Percentiles rank a stretch among this genome's conserved stretches.
Evolutionary conservation across 805 yeast species (phyloP).

Genomic region (Wickerhamiella hasegawae): DNA sequence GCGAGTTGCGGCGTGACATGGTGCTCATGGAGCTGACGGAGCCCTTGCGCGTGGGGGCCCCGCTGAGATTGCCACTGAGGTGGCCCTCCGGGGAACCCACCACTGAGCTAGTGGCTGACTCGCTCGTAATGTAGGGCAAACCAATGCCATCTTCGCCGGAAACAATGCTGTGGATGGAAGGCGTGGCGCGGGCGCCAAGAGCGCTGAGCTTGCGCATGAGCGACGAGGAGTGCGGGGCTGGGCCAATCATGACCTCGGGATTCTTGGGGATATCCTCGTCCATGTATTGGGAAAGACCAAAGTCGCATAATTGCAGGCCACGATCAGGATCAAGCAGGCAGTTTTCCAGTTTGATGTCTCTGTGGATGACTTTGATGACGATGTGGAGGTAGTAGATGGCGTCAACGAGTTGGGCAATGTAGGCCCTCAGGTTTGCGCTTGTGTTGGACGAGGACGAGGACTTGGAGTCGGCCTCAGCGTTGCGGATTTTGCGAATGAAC

Average conservation of each 20-base stretch:
- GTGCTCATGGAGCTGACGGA: neutral
- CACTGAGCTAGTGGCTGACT: neutral
- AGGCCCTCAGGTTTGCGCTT: slow-evolving; percentile 18
- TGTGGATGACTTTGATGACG: slow-evolving; percentile 49
- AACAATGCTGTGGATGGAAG: neutral
- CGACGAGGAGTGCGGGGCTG: neutral
- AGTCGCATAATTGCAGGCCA: slow-evolving; percentile 59
- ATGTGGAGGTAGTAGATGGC: slow-evolving; percentile 53
- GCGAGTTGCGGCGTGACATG: neutral
- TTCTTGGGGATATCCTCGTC: neutral
- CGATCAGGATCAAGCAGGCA: slow-evolving; percentile 37
- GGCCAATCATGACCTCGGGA: neutral
- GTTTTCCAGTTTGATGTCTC: slow-evolving; percentile 72
- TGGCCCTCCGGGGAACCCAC: neutral
- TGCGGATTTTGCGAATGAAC: slow-evolving; percentile 27
- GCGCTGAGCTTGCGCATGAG: neutral
- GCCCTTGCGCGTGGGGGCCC: neutral
- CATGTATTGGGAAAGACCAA: slow-evolving; percentile 52
- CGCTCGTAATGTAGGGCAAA: neutral
- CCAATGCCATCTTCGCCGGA: neutral
- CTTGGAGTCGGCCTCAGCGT: slow-evolving; percentile 29
- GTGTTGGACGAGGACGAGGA: slow-evolving; percentile 7
- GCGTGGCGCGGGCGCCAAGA: neutral
- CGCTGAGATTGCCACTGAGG: neutral
- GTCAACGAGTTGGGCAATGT: slow-evolving; percentile 36